phyloP scores from a whole-genome alignment of 164 flowering plant species.

The Annona cherimola region DNA sequence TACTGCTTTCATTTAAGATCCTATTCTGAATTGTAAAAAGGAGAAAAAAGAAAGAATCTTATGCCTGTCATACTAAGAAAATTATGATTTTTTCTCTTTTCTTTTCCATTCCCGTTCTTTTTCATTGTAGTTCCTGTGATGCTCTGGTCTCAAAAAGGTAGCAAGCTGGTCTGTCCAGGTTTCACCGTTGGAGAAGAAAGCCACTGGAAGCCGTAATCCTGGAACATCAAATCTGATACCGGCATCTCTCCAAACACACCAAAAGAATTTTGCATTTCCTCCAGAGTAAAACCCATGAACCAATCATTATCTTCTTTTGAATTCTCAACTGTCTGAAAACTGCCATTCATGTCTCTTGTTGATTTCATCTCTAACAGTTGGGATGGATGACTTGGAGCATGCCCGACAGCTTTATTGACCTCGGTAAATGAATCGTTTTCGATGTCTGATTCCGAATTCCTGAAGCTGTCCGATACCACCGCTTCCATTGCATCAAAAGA shows the following conservation, averaged over 20 bases:
- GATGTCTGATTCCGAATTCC: slow-evolving; percentile 14
- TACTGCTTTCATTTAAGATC: neutral
- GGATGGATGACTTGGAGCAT: neutral
- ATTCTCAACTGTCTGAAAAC: slow-evolving; percentile 3
- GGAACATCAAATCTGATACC: slow-evolving; percentile 8
- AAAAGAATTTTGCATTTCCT: slow-evolving; percentile 15
- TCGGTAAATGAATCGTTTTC: slow-evolving; percentile 14
- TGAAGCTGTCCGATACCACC: slow-evolving; percentile 14
- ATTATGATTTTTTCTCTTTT: neutral
- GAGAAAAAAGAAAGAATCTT: neutral
- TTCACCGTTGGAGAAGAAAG: slow-evolving; percentile 15
- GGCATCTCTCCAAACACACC: slow-evolving; percentile 13
- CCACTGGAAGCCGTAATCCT: slow-evolving; percentile 9
- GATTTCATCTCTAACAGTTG: slow-evolving; percentile 2
- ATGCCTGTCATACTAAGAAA: neutral
- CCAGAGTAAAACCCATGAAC: slow-evolving; percentile 17
- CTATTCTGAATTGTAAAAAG: too few species aligned
- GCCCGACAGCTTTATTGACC: neutral
- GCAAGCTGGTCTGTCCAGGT: slow-evolving; percentile 5
- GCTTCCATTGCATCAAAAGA: slow-evolving; percentile 11
- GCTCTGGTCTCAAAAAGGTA: slow-evolving; percentile 8
- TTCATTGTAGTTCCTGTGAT: neutral
- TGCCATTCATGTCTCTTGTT: neutral
- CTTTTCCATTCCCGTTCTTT: neutral
- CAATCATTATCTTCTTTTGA: slow-evolving; percentile 15